Conservation (phyloP, 1,139 yeast genomes). For the Candida anutae region DNA sequence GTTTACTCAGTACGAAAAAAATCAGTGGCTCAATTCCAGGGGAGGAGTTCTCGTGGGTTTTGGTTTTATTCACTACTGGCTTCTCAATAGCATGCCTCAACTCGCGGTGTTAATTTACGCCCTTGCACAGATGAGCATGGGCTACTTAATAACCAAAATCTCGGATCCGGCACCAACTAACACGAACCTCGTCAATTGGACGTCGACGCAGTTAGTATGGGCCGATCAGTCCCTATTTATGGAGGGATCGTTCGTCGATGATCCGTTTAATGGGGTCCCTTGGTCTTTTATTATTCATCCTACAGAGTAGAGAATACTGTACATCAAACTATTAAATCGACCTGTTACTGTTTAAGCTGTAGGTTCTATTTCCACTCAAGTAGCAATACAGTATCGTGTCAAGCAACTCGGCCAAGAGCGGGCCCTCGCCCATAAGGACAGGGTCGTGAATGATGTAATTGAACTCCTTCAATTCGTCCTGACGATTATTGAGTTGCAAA, state of each 20-base stretch:
- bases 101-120: constrained; percentile 44
- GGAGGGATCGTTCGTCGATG: constrained; percentile 12
- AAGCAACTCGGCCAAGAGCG: constrained; percentile 11
- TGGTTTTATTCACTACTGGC: constrained; percentile 41
- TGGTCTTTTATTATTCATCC: constrained; percentile 9
- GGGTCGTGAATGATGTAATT: constrained; percentile 18
- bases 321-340: too few species aligned
- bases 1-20: constrained; percentile 35
- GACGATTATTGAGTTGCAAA: constrained; percentile 23
- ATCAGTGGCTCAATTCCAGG: constrained; percentile 47
- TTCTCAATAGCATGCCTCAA: constrained; percentile 35
- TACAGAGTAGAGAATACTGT: too few species aligned
- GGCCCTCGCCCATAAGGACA: constrained; percentile 6
- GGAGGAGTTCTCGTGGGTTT: constrained; percentile 55
- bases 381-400: constrained; percentile 21
- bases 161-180: constrained; percentile 43
- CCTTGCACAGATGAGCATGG: constrained; percentile 48
- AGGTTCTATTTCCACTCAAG: constrained; percentile 24
- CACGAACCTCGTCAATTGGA: constrained; percentile 21
- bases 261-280: constrained; percentile 12
- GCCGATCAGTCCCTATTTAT: constrained; percentile 9
- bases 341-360: constrained; percentile 9
- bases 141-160: constrained; percentile 47
- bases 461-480: constrained; percentile 26
- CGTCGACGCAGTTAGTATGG: constrained; percentile 27